Evolutionary conservation across 1,139 yeast species (phyloP).

Genomic region (Suhomyces yuchorum): DNA sequence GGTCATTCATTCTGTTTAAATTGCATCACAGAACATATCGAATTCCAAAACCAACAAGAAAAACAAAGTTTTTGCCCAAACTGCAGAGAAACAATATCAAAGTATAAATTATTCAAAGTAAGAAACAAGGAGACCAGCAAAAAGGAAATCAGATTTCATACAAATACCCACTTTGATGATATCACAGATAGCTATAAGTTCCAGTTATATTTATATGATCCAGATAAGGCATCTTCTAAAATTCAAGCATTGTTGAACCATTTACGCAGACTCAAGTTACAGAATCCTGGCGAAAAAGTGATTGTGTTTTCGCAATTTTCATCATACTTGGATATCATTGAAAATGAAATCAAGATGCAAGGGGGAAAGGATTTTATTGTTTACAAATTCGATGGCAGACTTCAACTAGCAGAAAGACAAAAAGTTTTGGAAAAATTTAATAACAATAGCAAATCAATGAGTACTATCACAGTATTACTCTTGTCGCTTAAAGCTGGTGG

Average conservation of each 20-base stretch:
- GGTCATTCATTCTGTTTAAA: slow-evolving; percentile 77
- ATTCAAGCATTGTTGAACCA: slow-evolving; percentile 68
- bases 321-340: slow-evolving; percentile 74
- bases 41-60: slow-evolving; percentile 41
- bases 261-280: slow-evolving; percentile 52
- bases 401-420: slow-evolving; percentile 68
- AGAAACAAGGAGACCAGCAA: slow-evolving; percentile 30
- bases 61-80: slow-evolving; percentile 57
- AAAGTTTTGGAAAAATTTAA: slow-evolving; percentile 59
- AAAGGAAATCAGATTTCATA: slow-evolving; percentile 40
- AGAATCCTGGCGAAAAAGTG: slow-evolving; percentile 66
- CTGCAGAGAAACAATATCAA: slow-evolving; percentile 51
- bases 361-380: slow-evolving; percentile 47
- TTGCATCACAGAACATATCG: slow-evolving; percentile 74
- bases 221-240: slow-evolving; percentile 67
- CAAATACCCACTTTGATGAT: slow-evolving; percentile 22
- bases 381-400: slow-evolving; percentile 79
- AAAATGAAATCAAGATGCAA: slow-evolving; percentile 55
- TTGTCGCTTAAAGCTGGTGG: slow-evolving; percentile 93
- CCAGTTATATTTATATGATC: slow-evolving; percentile 48
- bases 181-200: slow-evolving; percentile 28
- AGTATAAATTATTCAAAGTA: slow-evolving; percentile 45
- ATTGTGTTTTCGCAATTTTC: slow-evolving; percentile 94
- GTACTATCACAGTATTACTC: slow-evolving; percentile 57
- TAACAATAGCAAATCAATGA: slow-evolving; percentile 26